Evolutionary conservation across 768 basidiomycete species (phyloP).

Genomic region (Polyporus arcularius): DNA sequence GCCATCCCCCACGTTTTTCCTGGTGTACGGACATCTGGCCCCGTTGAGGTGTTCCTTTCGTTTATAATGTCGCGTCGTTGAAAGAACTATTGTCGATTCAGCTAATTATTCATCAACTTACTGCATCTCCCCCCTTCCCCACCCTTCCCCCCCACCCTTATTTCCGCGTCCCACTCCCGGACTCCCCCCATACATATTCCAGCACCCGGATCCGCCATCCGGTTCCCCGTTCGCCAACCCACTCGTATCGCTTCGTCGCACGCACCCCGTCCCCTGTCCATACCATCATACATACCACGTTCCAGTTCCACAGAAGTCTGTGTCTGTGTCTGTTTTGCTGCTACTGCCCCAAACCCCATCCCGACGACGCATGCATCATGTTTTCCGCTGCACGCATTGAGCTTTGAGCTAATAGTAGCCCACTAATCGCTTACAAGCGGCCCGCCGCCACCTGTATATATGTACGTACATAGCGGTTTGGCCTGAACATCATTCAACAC

Average conservation of each 20-base stretch:
- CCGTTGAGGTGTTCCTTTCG: slow-evolving; percentile 6
- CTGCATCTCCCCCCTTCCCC: neutral
- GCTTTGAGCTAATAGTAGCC: slow-evolving; percentile 7
- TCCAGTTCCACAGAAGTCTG: neutral
- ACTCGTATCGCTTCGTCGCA: no score
- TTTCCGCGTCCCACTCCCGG: neutral
- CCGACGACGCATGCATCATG: neutral
- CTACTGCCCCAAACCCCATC: neutral
- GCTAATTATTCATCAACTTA: slow-evolving; percentile 19
- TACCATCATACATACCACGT: neutral
- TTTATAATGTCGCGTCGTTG: slow-evolving; percentile 12
- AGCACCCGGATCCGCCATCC: neutral
- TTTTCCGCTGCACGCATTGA: neutral
- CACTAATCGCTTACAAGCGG: slow-evolving; percentile 19
- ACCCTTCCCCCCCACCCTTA: neutral
- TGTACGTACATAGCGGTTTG: slow-evolving; percentile 17
- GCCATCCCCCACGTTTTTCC: neutral
- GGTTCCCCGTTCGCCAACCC: no score
- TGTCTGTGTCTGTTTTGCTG: neutral
- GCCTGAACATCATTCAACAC: neutral
- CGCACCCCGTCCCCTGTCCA: neutral
- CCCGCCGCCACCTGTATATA: slow-evolving; percentile 19
- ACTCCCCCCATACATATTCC: neutral
- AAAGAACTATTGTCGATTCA: slow-evolving; percentile 21
- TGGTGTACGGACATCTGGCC: neutral